Evolutionary conservation across 2,329 filamentous ascomycete species (phyloP), one percentile per base, ranked within the genome.

Genomic region (Penicillium thymicola): DNA sequence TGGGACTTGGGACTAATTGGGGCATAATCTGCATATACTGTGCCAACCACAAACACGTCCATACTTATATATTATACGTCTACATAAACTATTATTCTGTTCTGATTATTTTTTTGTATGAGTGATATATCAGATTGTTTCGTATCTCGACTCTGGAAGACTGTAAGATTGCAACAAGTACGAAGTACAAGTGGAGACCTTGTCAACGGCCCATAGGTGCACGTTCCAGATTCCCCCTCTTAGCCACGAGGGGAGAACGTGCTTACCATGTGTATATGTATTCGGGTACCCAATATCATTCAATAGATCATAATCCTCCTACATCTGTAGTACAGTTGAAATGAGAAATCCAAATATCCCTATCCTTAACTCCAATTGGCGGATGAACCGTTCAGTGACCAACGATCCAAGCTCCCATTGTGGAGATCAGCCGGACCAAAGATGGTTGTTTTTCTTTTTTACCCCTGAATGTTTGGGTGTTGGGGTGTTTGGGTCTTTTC

Each of bases 401-500:
- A 61, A 50, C 38, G 47, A 54, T 34, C 51, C 46, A 49, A 62
- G 59, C 62, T 58, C 58, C 43, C 43, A 55, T 58, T 30, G 62
- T 65, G 62, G 64, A 44, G 57, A 30, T 37, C 47, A 40, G 45
- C 52, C 61, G 59, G 55, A 34, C 32, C 32, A 7, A 34, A 34
- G 14, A 6, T 32, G 28, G 13, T 27, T 27, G 25, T 27, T 27
- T 27, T 32, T 34, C 16, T 34, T 8, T 46, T 47, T 60, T 66
- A 66, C 64, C 64, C 64, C 64, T 66, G 64, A 66, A 64, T 46
- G 21, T 21, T 21, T 21, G 21, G 21, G 21, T 21, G 21, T 21
- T 21, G 2, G 21, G 21, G 21, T 21, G 21, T 21, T 21, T 21
- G 21, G 21, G 16, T 18, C 18, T 44, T 28, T 21, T 16, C 41